Conservation (phyloP, 495 filamentous ascomycete species). For the Darksidea phi region DNA sequence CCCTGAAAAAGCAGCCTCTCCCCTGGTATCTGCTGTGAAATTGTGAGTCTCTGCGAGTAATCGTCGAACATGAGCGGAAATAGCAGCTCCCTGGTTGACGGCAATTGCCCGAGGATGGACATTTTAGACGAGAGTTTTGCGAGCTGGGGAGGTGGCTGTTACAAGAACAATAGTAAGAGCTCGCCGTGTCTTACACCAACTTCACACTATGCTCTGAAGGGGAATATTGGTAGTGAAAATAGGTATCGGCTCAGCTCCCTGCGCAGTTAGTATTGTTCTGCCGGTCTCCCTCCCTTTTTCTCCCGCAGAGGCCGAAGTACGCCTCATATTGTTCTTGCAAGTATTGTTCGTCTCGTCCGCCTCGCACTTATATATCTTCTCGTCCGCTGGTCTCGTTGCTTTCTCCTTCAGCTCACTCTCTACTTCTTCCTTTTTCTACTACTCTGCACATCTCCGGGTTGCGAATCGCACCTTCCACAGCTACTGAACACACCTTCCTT, state of each 20-base stretch:
- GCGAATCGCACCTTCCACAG: too few species aligned
- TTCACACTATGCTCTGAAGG: background rate
- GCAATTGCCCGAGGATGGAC: too few species aligned
- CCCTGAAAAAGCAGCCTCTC: background rate
- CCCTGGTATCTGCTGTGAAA: too few species aligned
- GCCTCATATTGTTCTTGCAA: background rate
- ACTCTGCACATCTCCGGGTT: background rate
- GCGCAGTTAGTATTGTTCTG: background rate
- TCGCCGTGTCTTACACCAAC: background rate
- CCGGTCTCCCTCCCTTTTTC: background rate
- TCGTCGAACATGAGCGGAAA: too few species aligned
- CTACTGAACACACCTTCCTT: slow-evolving; percentile 5
- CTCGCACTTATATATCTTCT: background rate
- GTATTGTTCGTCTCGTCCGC: background rate
- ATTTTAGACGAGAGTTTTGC: too few species aligned
- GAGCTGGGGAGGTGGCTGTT: background rate
- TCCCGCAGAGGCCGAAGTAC: background rate
- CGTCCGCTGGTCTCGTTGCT: background rate
- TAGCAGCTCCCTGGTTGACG: too few species aligned
- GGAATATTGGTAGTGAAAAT: too few species aligned
- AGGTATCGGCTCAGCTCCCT: background rate
- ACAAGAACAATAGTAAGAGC: slow-evolving; percentile 32
- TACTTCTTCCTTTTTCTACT: background rate
- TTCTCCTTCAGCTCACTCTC: background rate
- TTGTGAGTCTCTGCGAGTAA: too few species aligned